Percentiles rank a stretch among this genome's conserved stretches.
Conservation (phyloP, 2,329 filamentous ascomycete species). For the Aspergillus fischeri region DNA sequence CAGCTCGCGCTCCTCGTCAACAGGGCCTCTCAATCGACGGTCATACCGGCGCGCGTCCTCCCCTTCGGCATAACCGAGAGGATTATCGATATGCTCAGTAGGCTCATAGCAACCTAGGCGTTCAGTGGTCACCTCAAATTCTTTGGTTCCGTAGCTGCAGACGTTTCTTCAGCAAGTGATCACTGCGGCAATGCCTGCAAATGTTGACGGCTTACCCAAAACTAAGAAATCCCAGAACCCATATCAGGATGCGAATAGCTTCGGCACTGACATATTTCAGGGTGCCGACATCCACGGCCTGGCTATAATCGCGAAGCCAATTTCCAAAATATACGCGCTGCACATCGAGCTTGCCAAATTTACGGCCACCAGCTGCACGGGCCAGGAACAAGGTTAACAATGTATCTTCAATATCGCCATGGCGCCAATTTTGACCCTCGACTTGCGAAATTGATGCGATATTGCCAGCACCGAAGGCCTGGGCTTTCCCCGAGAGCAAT, state of each 20-base stretch:
- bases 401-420: slow-evolving; percentile 90
- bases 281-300: slow-evolving; percentile 88
- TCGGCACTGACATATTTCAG: slow-evolving; percentile 87
- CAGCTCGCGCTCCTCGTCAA: slow-evolving; percentile 75
- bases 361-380: slow-evolving; percentile 64
- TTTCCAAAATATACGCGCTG: slow-evolving; percentile 94
- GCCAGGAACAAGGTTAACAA: slow-evolving; percentile 69
- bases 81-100: slow-evolving; percentile 77
- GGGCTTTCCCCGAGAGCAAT: slow-evolving; percentile 61
- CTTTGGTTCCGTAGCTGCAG: slow-evolving; percentile 59
- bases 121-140: slow-evolving; percentile 79
- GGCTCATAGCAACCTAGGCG: slow-evolving; percentile 77
- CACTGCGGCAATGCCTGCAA: neutral
- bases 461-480: slow-evolving; percentile 84
- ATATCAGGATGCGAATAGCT: slow-evolving; percentile 84
- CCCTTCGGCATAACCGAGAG: slow-evolving; percentile 84
- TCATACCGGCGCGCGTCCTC: slow-evolving; percentile 80
- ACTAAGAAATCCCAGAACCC: slow-evolving; percentile 83
- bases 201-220: slow-evolving; percentile 59
- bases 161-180: slow-evolving; percentile 2
- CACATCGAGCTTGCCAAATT: slow-evolving; percentile 83
- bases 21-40: slow-evolving; percentile 70
- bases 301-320: slow-evolving; percentile 90
- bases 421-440: slow-evolving; percentile 82
- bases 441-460: slow-evolving; percentile 76